Base-by-base conservation (phyloP, 108 stramenopile genomes). In the Cylindrotheca closterium region DNA sequence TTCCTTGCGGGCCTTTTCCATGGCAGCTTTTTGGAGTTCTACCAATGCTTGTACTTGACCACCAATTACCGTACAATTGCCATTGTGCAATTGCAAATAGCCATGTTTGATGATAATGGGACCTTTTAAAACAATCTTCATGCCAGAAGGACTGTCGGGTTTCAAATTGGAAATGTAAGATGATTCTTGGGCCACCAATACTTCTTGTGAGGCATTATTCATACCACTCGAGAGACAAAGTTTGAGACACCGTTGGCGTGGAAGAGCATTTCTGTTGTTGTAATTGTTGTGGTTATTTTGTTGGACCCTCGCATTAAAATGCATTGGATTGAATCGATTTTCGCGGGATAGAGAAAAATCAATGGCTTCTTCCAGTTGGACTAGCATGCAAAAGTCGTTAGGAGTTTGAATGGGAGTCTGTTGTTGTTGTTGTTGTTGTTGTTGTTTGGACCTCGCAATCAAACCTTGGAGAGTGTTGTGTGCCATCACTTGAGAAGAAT, bases 291-390 rank as follows among this genome's bases (percentile, higher is more conserved):
- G 31, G n/a, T n/a, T n/a, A n/a, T n/a, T n/a, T n/a, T n/a, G n/a
- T n/a, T n/a, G n/a, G n/a, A n/a, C n/a, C n/a, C n/a, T n/a, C 37
- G 12, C 24, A 23, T 59, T 51, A 0, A 34, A 58, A 47, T 54
- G 59, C 5, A 18, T 66, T 23, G 25, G 55, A 42, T 42, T 42
- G 37, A 42, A 42, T 58, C 21, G 79, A 48, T 19, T 56, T n/a
- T n/a, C 34, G n/a, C 12, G 34, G 32, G 7, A 50, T 30, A 15
- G 64, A 1, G 79, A 61, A 22, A 83, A 79, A 63, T 88, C 82
- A 27, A 77, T 26, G 8, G 74, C 46, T 62, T 89, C 91, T 73
- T 92, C 91, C 63, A 88, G 47, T 74, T 92, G 91, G 33, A 84
- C 63, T 61, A 92, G 47, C 10, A 85, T 51, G 31, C 51, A 61